These are phyloP conservation scores for Mucor plumbeus DNA, from an alignment of 371 early-diverging fungal genomes.

Conservation along the genomic window DNA sequence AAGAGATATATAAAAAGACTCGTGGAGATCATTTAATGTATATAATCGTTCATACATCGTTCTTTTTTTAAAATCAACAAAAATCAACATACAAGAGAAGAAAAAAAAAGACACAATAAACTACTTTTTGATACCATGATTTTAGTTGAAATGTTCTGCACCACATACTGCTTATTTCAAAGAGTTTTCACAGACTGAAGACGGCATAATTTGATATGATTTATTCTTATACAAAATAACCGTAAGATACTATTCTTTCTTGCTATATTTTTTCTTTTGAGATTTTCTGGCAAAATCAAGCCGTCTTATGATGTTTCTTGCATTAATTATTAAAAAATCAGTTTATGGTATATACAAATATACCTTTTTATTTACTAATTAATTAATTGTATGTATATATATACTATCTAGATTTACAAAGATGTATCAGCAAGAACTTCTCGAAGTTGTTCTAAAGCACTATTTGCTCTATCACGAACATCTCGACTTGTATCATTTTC, in stretches of 20 bases:
- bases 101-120: background rate
- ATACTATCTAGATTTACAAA: slow-evolving; percentile 11
- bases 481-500: slow-evolving; percentile 65
- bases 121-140: slow-evolving; percentile 9
- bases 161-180: too few species aligned
- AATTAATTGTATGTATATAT: background rate
- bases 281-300: too few species aligned
- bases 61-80: background rate
- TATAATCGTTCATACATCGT: slow-evolving; percentile 2
- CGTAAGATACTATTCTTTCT: too few species aligned
- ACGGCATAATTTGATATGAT: too few species aligned
- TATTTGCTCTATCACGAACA: slow-evolving; percentile 78
- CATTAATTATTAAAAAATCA: too few species aligned
- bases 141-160: too few species aligned
- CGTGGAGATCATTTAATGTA: slow-evolving; percentile 8
- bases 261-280: too few species aligned
- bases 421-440: slow-evolving; percentile 16
- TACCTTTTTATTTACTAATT: too few species aligned
- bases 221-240: too few species aligned
- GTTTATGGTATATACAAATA: too few species aligned
- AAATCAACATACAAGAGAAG: background rate
- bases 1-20: background rate
- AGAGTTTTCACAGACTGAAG: too few species aligned
- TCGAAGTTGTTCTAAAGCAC: slow-evolving; percentile 67
- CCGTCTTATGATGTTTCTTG: too few species aligned